A percentile compares a stretch with the other conserved stretches of the same genome.
phyloP scores from a whole-genome alignment of 768 basidiomycete species.

The Naganishia vaughanmartiniae region DNA sequence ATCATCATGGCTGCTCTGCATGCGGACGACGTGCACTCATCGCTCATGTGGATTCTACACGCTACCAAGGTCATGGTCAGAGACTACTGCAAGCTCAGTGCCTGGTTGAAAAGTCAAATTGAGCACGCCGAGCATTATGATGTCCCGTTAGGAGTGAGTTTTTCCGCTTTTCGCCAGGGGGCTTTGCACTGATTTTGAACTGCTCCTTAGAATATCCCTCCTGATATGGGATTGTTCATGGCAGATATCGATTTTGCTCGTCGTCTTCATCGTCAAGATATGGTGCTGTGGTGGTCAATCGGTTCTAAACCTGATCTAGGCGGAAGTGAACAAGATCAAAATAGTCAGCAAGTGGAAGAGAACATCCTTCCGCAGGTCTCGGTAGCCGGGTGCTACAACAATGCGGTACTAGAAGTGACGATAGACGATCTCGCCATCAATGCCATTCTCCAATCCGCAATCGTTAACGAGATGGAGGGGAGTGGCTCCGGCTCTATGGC shows the following conservation, averaged over 20 bases:
- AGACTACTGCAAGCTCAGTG: constrained; percentile 73
- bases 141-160: constrained; percentile 69
- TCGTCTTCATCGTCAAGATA: constrained; percentile 78
- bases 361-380: constrained; percentile 79
- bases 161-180: not conserved
- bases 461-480: constrained; percentile 96
- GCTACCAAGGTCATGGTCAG: constrained; percentile 78
- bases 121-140: constrained; percentile 86
- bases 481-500: constrained; percentile 81
- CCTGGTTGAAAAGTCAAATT: constrained; percentile 75
- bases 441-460: constrained; percentile 84
- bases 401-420: constrained; percentile 85
- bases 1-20: constrained; percentile 71
- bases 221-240: constrained; percentile 80
- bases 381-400: constrained; percentile 80
- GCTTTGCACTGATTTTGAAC: not conserved
- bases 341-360: constrained; percentile 62
- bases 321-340: constrained; percentile 82
- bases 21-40: constrained; percentile 61
- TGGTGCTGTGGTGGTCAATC: constrained; percentile 95
- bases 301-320: constrained; percentile 86
- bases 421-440: constrained; percentile 91
- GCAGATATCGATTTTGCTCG: constrained; percentile 90
- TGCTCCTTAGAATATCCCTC: constrained; percentile 69
- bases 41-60: constrained; percentile 84